A percentile compares a stretch with the other conserved stretches of the same genome.
These are phyloP conservation scores for Trichoderma pleuroti DNA, from an alignment of 2,329 filamentous ascomycete species.

Conservation along the genomic window DNA sequence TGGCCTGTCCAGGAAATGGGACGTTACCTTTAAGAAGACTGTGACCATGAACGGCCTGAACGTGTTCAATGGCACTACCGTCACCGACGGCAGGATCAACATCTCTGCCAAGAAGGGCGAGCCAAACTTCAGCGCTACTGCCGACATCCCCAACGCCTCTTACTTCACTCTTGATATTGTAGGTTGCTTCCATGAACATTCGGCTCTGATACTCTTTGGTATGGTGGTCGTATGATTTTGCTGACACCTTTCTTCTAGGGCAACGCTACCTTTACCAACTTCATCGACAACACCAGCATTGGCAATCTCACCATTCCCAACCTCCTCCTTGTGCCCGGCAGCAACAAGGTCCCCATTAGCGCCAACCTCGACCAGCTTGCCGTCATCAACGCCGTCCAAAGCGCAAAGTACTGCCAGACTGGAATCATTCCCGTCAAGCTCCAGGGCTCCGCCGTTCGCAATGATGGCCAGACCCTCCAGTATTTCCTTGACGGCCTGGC, in stretches of 20 bases:
- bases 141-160: slow-evolving; percentile 61
- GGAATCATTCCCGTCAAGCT: slow-evolving; percentile 55
- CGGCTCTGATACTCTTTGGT: neutral
- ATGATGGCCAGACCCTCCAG: slow-evolving; percentile 48
- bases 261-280: slow-evolving; percentile 60
- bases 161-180: slow-evolving; percentile 62
- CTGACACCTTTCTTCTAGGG: slow-evolving; percentile 42
- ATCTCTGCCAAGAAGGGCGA: slow-evolving; percentile 38
- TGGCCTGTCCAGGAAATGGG: slow-evolving; percentile 47
- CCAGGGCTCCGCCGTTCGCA: slow-evolving; percentile 49
- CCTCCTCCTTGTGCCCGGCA: slow-evolving; percentile 56
- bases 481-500: slow-evolving; percentile 57
- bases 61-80: slow-evolving; percentile 52
- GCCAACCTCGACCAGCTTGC: slow-evolving; percentile 49
- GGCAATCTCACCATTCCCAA: slow-evolving; percentile 57
- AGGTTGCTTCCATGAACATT: slow-evolving; percentile 29
- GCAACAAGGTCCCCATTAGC: slow-evolving; percentile 53
- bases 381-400: slow-evolving; percentile 40
- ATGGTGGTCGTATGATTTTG: neutral
- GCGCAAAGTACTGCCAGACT: slow-evolving; percentile 48
- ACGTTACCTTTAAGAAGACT: slow-evolving; percentile 55
- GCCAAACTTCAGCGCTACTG: slow-evolving; percentile 59
- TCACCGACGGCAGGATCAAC: slow-evolving; percentile 49
- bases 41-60: slow-evolving; percentile 50
- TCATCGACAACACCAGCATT: slow-evolving; percentile 47